phyloP scores from a whole-genome alignment of 768 basidiomycete species.

The Kwoniella mangroviensis region DNA sequence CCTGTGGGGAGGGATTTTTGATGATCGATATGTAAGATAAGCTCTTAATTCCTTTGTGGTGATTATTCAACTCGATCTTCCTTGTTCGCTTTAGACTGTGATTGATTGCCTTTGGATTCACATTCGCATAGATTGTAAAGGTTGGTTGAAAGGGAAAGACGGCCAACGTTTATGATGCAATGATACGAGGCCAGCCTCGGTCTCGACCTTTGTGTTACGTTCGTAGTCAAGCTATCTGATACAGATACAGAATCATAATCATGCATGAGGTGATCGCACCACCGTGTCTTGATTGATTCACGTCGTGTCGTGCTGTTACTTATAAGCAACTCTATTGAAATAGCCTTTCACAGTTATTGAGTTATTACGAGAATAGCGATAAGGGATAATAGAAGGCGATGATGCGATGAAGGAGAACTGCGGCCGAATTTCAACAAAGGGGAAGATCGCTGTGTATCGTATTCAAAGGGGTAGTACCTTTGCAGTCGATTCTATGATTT shows the following conservation, averaged over 20 bases:
- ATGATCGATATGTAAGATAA: too few species aligned
- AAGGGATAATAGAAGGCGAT: not conserved
- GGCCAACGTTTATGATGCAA: not conserved
- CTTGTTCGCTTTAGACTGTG: not conserved
- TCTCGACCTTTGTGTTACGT: not conserved
- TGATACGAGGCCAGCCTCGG: not conserved
- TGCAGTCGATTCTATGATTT: not conserved
- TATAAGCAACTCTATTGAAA: not conserved
- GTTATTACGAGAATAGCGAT: not conserved
- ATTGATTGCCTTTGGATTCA: slow-evolving; percentile 1
- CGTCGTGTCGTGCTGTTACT: not conserved
- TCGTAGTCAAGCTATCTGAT: not conserved
- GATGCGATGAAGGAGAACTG: not conserved
- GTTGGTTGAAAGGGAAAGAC: not conserved
- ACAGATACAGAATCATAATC: too few species aligned
- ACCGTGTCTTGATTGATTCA: not conserved
- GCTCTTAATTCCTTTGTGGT: too few species aligned
- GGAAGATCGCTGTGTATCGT: not conserved
- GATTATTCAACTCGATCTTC: too few species aligned
- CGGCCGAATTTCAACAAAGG: not conserved
- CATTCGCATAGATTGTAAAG: not conserved
- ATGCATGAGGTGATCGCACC: not conserved
- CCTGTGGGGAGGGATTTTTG: too few species aligned
- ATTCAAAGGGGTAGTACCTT: not conserved
- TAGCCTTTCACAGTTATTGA: not conserved